Conservation (phyloP, 768 basidiomycete genomes). For the Cubamyces sp. region DNA sequence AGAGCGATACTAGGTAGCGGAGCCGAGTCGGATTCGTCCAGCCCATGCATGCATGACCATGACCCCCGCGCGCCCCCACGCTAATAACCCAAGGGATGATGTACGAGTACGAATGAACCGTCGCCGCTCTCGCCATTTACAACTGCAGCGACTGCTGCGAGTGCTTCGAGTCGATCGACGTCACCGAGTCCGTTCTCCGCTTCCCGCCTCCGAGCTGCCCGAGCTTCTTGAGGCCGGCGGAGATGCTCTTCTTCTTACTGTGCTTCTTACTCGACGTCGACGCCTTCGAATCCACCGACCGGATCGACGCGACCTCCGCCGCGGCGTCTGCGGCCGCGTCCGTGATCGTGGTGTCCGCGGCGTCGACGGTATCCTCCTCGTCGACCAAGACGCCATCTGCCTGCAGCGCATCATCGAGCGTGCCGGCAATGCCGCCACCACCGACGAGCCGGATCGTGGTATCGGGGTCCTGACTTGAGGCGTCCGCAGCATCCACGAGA, state of each 20-base stretch:
- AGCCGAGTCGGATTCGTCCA: background rate
- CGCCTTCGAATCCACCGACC: constrained; percentile 41
- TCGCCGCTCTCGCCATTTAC: constrained; percentile 3
- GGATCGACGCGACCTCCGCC: constrained; percentile 34
- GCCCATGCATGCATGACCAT: background rate
- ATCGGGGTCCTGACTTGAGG: constrained; percentile 32
- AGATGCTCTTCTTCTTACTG: constrained; percentile 61
- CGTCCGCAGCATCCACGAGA: constrained; percentile 29
- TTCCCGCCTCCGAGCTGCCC: constrained; percentile 46
- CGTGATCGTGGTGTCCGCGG: background rate
- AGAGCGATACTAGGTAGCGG: background rate
- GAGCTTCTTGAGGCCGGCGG: constrained; percentile 60
- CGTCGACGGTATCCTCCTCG: constrained; percentile 38
- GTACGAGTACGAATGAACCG: constrained; percentile 16
- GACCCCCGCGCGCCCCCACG: constrained; percentile 10
- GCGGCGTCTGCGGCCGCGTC: constrained; percentile 31
- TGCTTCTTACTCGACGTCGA: constrained; percentile 42
- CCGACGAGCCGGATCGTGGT: constrained; percentile 65
- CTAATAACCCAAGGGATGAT: background rate
- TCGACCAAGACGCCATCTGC: constrained; percentile 40
- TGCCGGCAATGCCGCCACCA: constrained; percentile 51
- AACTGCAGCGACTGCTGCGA: constrained; percentile 14
- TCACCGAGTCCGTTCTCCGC: constrained; percentile 57
- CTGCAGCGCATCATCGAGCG: constrained; percentile 36
- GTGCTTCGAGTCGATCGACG: constrained; percentile 47